Evolutionary conservation across 805 yeast genomes (phyloP).

Genomic region (Wickerhamiella bombiphila): DNA sequence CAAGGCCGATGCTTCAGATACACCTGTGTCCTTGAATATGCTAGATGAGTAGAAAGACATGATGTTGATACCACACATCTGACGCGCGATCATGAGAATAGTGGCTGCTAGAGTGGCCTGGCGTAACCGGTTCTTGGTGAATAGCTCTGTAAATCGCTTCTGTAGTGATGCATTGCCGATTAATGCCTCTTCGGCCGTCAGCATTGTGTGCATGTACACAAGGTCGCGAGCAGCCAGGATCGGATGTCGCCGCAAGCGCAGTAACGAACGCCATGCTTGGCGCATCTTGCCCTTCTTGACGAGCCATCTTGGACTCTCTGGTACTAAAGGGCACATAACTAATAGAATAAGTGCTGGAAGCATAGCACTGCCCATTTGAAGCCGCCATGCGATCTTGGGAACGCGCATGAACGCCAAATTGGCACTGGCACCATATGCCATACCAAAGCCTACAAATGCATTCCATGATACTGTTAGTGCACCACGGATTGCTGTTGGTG

Average conservation of each 20-base stretch:
- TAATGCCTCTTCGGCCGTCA: constrained; percentile 24
- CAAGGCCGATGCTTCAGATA: constrained; percentile 39
- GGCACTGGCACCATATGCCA: constrained; percentile 42
- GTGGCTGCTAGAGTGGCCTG: constrained; percentile 70
- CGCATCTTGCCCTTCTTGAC: constrained; percentile 36
- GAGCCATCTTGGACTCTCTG: constrained; percentile 61
- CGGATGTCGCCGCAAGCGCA: constrained; percentile 30
- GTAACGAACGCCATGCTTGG: constrained; percentile 38
- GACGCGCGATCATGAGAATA: constrained; percentile 81
- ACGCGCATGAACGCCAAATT: constrained; percentile 21
- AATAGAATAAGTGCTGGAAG: constrained; percentile 38
- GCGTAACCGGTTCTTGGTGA: constrained; percentile 42
- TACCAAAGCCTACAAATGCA: constrained; percentile 61
- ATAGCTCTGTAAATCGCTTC: constrained; percentile 13
- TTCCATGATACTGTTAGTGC: constrained; percentile 61
- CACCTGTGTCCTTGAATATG: constrained; percentile 44
- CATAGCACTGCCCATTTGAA: constrained; percentile 51
- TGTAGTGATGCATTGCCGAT: constrained; percentile 27
- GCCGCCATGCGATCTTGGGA: constrained; percentile 40
- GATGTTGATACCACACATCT: constrained; percentile 80
- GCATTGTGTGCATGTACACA: constrained; percentile 41
- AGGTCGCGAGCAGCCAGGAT: constrained; percentile 53
- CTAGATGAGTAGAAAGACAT: constrained; percentile 75
- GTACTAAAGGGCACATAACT: constrained; percentile 42
- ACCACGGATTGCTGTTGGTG: constrained; percentile 46